Conservation (phyloP, 352 stramenopile genomes). For the Pythium aphanidermatum region DNA sequence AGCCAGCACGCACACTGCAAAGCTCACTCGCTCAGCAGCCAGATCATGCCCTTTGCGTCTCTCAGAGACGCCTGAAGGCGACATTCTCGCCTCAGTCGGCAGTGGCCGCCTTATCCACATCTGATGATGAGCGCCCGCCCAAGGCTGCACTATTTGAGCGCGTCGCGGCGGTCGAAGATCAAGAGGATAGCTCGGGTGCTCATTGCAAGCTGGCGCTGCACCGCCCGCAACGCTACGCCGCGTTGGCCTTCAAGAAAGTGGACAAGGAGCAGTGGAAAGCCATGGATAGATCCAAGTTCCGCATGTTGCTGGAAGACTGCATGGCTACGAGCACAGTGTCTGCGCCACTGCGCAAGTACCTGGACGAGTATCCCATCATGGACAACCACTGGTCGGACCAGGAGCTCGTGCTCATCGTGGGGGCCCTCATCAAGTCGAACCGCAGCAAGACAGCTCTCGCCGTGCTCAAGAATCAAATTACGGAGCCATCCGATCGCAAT, state of each 20-base stretch:
- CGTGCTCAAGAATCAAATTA: constrained; percentile 58
- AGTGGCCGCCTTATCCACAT: no score
- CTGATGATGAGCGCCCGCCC: not conserved
- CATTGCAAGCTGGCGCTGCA: constrained; percentile 21
- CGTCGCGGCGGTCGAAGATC: no score
- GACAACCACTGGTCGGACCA: constrained; percentile 58
- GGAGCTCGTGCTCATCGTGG: constrained; percentile 71
- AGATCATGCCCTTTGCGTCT: constrained; percentile 1
- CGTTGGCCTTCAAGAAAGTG: constrained; percentile 15
- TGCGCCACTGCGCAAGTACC: constrained; percentile 53
- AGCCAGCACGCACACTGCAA: not conserved
- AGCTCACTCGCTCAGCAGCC: not conserved
- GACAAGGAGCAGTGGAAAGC: constrained; percentile 30
- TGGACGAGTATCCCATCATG: constrained; percentile 61
- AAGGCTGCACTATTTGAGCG: constrained; percentile 15
- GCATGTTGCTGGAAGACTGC: constrained; percentile 48
- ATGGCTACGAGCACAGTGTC: constrained; percentile 48
- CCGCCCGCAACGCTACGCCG: constrained; percentile 18
- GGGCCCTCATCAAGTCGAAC: constrained; percentile 71
- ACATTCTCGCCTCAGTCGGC: constrained; percentile 6
- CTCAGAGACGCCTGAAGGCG: constrained; percentile 8
- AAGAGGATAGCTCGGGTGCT: no score
- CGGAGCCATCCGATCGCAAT: constrained; percentile 30
- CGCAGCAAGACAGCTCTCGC: constrained; percentile 45
- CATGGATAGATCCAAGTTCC: constrained; percentile 57